Base-by-base conservation (phyloP, 2,329 filamentous ascomycete genomes). In the Cladophialophora immunda region DNA sequence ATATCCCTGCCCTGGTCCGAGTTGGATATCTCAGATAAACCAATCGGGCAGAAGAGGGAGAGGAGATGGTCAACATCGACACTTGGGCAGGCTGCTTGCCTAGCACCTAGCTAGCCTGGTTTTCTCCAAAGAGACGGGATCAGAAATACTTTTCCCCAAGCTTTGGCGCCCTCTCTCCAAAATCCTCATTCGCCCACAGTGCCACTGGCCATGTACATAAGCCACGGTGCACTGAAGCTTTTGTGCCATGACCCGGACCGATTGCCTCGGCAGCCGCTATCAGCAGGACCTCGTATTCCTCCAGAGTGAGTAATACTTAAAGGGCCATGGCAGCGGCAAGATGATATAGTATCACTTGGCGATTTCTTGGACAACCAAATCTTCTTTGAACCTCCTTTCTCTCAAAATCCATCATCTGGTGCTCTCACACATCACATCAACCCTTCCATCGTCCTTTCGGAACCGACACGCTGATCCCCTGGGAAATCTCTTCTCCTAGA, bases 311-410 rank as follows among this genome's bases (percentile, higher is more conserved):
- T 50, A 50, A 50, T 50, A 9, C 2, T 50, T 25, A 50, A 47
- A 47, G 41, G 22, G n/a, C n/a, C 41, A 41, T 47, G 41, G n/a
- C 11, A 15, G 0, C 22, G 8, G 19, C 19, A 25, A 47, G 5
- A 13, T 25, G 9, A 13, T 50, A 25, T 50, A 50, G 45, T 22
- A 50, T 25, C 45, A 25, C 45, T 50, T 50, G 45, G 45, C 45
- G 45, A 27, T 50, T 15, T 50, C 45, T 50, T 50, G 45, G 45
- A 50, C 19, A 15, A 1, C 19, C 22, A 50, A 25, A 50, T 50
- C 45, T 50, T 50, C 8, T 50, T 50, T 50, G 19, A 50, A 50
- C 45, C 27, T 50, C 45, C 9, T 50, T 22, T 50, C 45, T 27
- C 22, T 8, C 11, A 27, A 25, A 25, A 4, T 50, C 45, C 45